phyloP scores from a whole-genome alignment of 2,329 filamentous ascomycete genomes.

The Thelonectria olida region DNA sequence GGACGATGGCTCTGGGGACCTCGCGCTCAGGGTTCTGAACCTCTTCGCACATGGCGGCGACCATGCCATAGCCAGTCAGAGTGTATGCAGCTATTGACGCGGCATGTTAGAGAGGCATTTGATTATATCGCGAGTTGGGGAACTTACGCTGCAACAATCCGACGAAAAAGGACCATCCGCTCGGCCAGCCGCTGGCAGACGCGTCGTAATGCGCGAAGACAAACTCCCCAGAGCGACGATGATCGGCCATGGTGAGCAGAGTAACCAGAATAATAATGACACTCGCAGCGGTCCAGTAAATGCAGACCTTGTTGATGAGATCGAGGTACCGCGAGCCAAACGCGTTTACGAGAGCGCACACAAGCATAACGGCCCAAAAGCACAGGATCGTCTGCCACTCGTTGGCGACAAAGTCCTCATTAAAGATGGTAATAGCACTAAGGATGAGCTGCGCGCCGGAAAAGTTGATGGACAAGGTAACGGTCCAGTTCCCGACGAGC shows the following conservation, averaged over 20 bases:
- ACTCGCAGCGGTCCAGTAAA: slow-evolving; percentile 76
- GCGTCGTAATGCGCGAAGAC: slow-evolving; percentile 78
- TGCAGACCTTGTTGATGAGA: slow-evolving; percentile 74
- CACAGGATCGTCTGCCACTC: slow-evolving; percentile 80
- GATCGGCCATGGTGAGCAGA: slow-evolving; percentile 70
- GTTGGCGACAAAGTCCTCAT: slow-evolving; percentile 66
- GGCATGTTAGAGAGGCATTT: slow-evolving; percentile 16
- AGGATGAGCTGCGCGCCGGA: slow-evolving; percentile 75
- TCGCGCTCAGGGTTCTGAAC: slow-evolving; percentile 69
- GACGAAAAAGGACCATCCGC: slow-evolving; percentile 68
- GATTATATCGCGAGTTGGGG: slow-evolving; percentile 47
- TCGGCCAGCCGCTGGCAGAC: slow-evolving; percentile 73
- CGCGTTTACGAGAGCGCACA: slow-evolving; percentile 73
- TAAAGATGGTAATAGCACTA: slow-evolving; percentile 72
- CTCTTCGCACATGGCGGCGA: slow-evolving; percentile 66
- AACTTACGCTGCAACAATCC: slow-evolving; percentile 59
- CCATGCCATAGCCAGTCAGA: slow-evolving; percentile 60
- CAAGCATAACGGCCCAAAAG: slow-evolving; percentile 72
- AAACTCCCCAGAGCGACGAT: slow-evolving; percentile 70
- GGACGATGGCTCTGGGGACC: slow-evolving; percentile 74
- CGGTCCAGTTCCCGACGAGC: slow-evolving; percentile 75
- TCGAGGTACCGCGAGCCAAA: slow-evolving; percentile 69
- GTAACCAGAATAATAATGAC: slow-evolving; percentile 78
- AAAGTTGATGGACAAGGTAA: slow-evolving; percentile 77
- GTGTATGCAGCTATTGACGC: slow-evolving; percentile 47